These are phyloP conservation scores for Begonia loranthoides DNA, from an alignment of 306 rosid genomes.

Conservation along the genomic window DNA sequence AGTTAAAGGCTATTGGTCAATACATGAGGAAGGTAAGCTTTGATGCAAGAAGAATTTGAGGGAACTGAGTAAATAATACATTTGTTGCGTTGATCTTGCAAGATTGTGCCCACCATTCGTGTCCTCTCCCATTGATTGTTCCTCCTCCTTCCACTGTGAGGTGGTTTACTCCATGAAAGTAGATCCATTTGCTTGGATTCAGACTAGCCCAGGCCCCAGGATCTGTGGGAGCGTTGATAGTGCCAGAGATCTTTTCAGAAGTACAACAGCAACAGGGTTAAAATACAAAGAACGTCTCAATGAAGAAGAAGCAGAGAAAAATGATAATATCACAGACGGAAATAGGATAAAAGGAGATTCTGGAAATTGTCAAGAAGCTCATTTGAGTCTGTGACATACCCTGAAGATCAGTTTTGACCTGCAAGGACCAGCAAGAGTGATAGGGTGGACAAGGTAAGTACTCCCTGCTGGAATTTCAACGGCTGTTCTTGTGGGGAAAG, in stretches of 20 bases:
- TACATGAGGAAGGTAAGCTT: slow-evolving; percentile 8
- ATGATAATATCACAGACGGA: not conserved
- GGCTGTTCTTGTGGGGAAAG: slow-evolving; percentile 17
- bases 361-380: too few species aligned
- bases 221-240: slow-evolving; percentile 59
- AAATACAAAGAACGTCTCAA: slow-evolving; percentile 7
- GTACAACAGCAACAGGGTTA: slow-evolving; percentile 5
- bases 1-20: slow-evolving; percentile 10
- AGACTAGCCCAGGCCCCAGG: slow-evolving; percentile 53
- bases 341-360: too few species aligned
- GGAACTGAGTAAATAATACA: slow-evolving; percentile 27
- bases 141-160: slow-evolving; percentile 80
- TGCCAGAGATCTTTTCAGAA: slow-evolving; percentile 44
- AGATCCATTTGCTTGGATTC: slow-evolving; percentile 58
- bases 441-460: slow-evolving; percentile 46
- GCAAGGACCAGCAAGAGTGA: slow-evolving; percentile 71
- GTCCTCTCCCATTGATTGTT: slow-evolving; percentile 68
- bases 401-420: slow-evolving; percentile 42
- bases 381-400: slow-evolving; percentile 26
- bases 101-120: slow-evolving; percentile 83
- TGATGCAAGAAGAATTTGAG: slow-evolving; percentile 14
- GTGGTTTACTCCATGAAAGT: slow-evolving; percentile 54
- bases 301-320: not conserved
- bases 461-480: slow-evolving; percentile 40
- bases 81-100: slow-evolving; percentile 61